Evolutionary conservation across 805 yeast species (phyloP).

Genomic region (Pichia deserticola): DNA sequence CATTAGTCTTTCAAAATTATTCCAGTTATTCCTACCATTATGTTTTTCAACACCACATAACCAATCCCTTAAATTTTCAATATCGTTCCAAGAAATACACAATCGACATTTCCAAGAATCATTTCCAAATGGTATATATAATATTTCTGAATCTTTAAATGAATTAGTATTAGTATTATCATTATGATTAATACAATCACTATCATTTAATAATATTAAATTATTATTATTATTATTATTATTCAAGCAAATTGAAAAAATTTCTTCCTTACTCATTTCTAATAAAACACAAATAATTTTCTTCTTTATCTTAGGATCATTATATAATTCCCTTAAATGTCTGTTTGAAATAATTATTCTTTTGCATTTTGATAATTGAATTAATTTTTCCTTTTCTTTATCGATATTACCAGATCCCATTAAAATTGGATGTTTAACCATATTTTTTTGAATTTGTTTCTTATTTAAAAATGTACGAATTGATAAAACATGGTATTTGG

Average conservation of each 20-base stretch:
- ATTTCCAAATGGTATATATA: constrained; percentile 17
- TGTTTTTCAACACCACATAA: constrained; percentile 1
- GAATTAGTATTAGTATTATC: background rate
- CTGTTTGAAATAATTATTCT: constrained; percentile 20
- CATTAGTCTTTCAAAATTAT: constrained; percentile 14
- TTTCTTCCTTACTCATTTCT: constrained; percentile 17
- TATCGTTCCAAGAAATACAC: constrained; percentile 17
- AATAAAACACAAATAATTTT: constrained; percentile 16
- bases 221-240: constrained; percentile 2
- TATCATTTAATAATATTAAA: background rate
- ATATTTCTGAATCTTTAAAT: constrained; percentile 2
- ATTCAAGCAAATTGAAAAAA: constrained; percentile 9
- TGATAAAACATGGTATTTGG: constrained; percentile 14
- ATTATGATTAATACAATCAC: background rate
- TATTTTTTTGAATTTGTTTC: constrained; percentile 17
- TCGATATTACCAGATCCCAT: constrained; percentile 2
- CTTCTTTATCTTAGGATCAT: constrained; percentile 11
- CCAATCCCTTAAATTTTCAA: constrained; percentile 13
- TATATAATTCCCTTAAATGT: constrained; percentile 18
- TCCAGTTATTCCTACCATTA: background rate
- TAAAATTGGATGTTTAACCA: constrained; percentile 11
- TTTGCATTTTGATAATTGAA: constrained; percentile 17
- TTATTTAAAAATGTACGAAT: constrained; percentile 23
- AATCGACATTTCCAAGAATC: constrained; percentile 22
- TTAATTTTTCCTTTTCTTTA: background rate